Conservation (phyloP, 148 eudicot genomes). For the Salicornia ramosissima region DNA sequence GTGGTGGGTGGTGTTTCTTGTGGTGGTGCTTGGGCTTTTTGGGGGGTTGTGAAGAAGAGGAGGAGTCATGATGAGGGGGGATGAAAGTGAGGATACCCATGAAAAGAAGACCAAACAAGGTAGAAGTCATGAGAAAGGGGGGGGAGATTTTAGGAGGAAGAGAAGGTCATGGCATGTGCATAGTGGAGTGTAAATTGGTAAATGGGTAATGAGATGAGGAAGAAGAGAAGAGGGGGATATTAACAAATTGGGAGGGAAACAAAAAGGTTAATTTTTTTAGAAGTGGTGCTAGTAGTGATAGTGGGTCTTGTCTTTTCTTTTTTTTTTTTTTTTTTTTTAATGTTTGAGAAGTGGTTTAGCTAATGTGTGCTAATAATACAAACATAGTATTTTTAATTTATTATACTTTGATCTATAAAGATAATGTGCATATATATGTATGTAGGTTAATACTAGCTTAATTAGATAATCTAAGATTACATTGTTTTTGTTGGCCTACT, state of each 20-base stretch:
- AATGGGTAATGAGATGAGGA: neutral
- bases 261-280: too few species aligned
- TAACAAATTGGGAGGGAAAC: neutral
- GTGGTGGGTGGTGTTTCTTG: neutral
- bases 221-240: neutral
- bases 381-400: too few species aligned
- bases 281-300: neutral
- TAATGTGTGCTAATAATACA: slow-evolving; percentile 2
- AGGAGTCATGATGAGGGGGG: slow-evolving; percentile 20
- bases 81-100: slow-evolving; percentile 43
- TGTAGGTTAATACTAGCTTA: neutral
- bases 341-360: slow-evolving; percentile 11
- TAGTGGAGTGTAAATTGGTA: slow-evolving; percentile 3
- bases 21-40: neutral
- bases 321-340: neutral
- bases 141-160: slow-evolving; percentile 3
- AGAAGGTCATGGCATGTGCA: slow-evolving; percentile 6
- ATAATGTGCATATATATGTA: too few species aligned
- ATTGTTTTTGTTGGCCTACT: neutral
- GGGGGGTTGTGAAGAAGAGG: neutral
- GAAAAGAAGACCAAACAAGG: slow-evolving; percentile 14
- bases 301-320: slow-evolving; percentile 6
- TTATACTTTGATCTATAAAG: too few species aligned
- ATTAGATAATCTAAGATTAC: neutral
- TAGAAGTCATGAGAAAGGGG: neutral